Evolutionary conservation across 495 filamentous ascomycete species (phyloP).

Genomic region (Xylaria curta): DNA sequence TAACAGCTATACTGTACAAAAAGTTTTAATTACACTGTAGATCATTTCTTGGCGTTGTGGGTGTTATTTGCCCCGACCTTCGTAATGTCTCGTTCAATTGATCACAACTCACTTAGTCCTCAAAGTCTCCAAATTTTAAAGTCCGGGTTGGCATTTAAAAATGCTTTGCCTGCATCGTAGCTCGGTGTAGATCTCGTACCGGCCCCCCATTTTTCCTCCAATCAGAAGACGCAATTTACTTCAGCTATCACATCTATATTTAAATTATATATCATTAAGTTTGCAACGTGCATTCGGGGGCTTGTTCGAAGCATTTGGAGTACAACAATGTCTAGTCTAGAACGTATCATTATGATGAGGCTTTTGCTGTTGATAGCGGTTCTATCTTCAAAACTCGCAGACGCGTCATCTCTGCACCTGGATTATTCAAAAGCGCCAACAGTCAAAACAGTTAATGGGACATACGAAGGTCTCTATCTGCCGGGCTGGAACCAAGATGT

Average conservation of each 20-base stretch:
- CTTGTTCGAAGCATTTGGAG: neutral
- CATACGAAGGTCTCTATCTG: constrained; percentile 49
- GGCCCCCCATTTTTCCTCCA: constrained; percentile 22
- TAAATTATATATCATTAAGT: neutral
- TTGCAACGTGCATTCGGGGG: neutral
- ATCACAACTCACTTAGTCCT: neutral
- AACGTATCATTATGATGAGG: constrained; percentile 19
- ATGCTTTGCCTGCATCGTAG: neutral
- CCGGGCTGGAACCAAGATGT: constrained; percentile 54
- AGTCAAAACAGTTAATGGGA: constrained; percentile 47
- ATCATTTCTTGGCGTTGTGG: too few species aligned
- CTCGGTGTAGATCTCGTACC: neutral
- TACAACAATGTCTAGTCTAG: neutral
- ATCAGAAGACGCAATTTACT: neutral
- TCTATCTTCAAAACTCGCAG: neutral
- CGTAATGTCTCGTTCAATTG: neutral
- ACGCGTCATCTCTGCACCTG: neutral
- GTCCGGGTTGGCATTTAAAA: neutral
- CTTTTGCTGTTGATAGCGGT: neutral
- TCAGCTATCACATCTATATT: neutral
- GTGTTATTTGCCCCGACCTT: too few species aligned
- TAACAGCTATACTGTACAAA: too few species aligned
- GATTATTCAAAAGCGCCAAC: neutral
- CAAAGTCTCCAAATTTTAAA: neutral
- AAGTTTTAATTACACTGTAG: too few species aligned